Conservation (phyloP, 805 yeast genomes). For the Metschnikowia lachancei region DNA sequence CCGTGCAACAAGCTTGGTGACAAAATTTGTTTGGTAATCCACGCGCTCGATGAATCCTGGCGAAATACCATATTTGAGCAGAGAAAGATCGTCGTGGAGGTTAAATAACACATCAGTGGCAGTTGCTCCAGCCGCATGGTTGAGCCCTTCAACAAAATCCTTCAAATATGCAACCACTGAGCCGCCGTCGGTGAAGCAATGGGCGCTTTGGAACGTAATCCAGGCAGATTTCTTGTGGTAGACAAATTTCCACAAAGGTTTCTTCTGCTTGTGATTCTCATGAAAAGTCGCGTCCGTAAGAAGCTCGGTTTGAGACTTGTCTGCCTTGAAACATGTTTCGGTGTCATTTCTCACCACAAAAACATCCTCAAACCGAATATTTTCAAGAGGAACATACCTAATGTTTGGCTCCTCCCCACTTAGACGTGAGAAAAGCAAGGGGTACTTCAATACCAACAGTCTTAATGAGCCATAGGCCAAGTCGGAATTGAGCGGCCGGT, state of each 20-base stretch:
- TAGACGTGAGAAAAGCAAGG: neutral
- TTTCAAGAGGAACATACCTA: neutral
- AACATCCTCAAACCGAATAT: neutral
- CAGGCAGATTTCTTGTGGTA: slow-evolving; percentile 5
- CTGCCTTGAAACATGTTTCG: neutral
- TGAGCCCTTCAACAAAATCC: slow-evolving; percentile 8
- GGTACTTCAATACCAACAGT: slow-evolving; percentile 1
- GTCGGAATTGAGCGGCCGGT: neutral
- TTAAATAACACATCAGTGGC: neutral
- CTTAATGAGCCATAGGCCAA: neutral
- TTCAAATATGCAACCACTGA: slow-evolving; percentile 11
- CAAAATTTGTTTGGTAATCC: slow-evolving; percentile 1
- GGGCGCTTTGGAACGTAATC: slow-evolving; percentile 8
- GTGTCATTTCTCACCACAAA: neutral
- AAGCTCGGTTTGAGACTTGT: neutral
- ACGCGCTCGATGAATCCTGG: slow-evolving; percentile 4
- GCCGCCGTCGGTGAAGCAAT: slow-evolving; percentile 10
- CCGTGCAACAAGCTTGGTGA: neutral
- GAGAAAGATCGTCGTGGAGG: slow-evolving; percentile 6
- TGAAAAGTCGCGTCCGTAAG: neutral
- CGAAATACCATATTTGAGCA: slow-evolving; percentile 4
- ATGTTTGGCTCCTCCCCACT: neutral
- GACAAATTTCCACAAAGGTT: slow-evolving; percentile 8
- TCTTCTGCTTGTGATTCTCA: neutral
- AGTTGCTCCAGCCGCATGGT: neutral